These are phyloP conservation scores for Pythium aristosporum DNA, from an alignment of 352 stramenopile species.

Conservation along the genomic window DNA sequence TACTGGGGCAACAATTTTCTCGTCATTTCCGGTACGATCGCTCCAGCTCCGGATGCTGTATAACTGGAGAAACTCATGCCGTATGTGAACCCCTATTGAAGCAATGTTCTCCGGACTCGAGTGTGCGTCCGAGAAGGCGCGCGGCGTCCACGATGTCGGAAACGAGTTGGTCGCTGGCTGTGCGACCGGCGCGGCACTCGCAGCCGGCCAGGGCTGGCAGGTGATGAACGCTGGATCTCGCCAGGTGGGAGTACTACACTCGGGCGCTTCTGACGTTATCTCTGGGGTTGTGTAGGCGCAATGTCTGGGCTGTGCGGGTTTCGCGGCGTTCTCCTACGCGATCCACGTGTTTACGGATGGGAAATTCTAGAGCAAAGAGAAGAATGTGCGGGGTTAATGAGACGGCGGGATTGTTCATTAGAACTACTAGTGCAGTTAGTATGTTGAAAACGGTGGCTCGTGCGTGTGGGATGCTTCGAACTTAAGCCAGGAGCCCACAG, in stretches of 20 bases:
- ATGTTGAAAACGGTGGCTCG: too few relatives aligned
- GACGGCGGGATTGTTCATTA: background rate
- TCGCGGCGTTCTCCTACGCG: constrained; percentile 90
- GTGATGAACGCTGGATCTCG: constrained; percentile 1
- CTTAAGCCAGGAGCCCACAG: too few relatives aligned
- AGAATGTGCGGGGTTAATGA: background rate
- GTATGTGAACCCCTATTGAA: constrained; percentile 10
- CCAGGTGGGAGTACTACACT: too few relatives aligned
- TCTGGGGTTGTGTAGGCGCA: constrained; percentile 47
- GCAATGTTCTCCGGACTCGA: constrained; percentile 95
- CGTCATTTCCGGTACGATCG: constrained; percentile 64
- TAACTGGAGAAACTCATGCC: background rate
- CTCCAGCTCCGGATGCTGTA: background rate
- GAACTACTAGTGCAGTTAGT: background rate
- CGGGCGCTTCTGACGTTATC: too few relatives aligned
- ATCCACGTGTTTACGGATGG: constrained; percentile 89
- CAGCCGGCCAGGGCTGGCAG: constrained; percentile 91
- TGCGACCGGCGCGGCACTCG: constrained; percentile 93
- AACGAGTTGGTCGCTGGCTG: constrained; percentile 94
- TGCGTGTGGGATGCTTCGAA: too few relatives aligned
- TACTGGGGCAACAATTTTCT: constrained; percentile 89
- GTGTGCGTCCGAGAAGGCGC: constrained; percentile 93
- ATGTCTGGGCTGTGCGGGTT: constrained; percentile 92
- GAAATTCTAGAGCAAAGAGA: constrained; percentile 43
- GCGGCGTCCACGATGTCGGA: constrained; percentile 93